Base-by-base conservation (phyloP, 1,139 yeast species). In the Candida tropicalis region DNA sequence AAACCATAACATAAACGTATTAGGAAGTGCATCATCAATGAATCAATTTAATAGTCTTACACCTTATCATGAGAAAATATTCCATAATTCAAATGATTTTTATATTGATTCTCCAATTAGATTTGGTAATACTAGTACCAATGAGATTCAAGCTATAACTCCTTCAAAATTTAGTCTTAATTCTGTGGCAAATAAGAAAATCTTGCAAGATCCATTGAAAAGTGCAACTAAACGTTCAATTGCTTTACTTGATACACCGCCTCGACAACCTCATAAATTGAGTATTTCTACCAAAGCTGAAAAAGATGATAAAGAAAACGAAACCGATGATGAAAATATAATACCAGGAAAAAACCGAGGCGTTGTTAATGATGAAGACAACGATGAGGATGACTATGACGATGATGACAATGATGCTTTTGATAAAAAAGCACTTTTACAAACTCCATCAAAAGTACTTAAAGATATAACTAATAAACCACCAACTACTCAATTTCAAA, bases 31-130 rank as follows among this genome's bases (percentile, higher is more conserved):
- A 23, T 46, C 56, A 3, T 31, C 41, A 28, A 18, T 35, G 11
- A 43, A 34, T 12, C 26, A 55, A 25, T 60, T 59, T 35, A 47
- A 57, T 24, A 60, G 60, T 31, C 60, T 70, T 41, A 73, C 79
- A 11, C 79, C 79, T 4, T 70, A 67, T 48, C 71, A 70, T 51
- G 78, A 73, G 43, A 72, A 69, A 53, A 60, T 75, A 2, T 58
- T 70, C 42, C 76, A 70, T 47, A 77, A 73, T 51, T 70, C 70
- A 41, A 73, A 72, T 54, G 78, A 73, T 49, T 72, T 73, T 45
- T 73, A 70, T 53, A 71, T 69, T 62, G 79, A 73, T 45, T 66
- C 74, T 8, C 79, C 79, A 10, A 67, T 71, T 28, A 56, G 64
- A 36, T 55, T 51, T 46, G 35, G 68, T 3, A 73, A 74, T 2